These are phyloP conservation scores for Penicillium sp. DNA, from an alignment of 2,329 filamentous ascomycete genomes.

Conservation along the genomic window DNA sequence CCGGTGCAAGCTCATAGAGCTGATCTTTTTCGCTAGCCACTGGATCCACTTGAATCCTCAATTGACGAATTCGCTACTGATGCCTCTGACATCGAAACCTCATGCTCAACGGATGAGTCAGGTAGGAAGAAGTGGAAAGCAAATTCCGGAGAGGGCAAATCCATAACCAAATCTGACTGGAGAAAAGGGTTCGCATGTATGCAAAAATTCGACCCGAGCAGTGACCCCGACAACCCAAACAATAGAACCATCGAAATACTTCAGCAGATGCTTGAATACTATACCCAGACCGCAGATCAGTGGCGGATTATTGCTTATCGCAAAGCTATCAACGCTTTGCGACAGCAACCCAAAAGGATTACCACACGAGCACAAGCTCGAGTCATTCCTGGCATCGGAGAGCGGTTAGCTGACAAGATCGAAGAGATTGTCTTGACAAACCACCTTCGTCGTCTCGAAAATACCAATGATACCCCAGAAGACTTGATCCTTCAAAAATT, in stretches of 20 bases:
- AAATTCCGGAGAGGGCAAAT: background rate
- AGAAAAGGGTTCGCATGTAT: conserved; percentile 58
- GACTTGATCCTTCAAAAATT: conserved; percentile 68
- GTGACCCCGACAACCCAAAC: conserved; percentile 64
- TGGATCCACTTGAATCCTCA: conserved; percentile 31
- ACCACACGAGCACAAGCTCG: conserved; percentile 68
- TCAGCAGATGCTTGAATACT: conserved; percentile 75
- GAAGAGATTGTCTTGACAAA: conserved; percentile 82
- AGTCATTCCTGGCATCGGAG: conserved; percentile 66
- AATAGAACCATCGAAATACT: conserved; percentile 71
- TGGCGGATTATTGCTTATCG: conserved; percentile 77
- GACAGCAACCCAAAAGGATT: conserved; percentile 63
- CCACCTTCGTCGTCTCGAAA: conserved; percentile 68
- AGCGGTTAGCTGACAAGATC: conserved; percentile 76
- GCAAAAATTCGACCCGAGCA: conserved; percentile 52
- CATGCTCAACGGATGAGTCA: conserved; percentile 11
- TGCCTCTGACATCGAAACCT: conserved; percentile 14
- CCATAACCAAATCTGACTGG: conserved; percentile 26
- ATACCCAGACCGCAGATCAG: conserved; percentile 69
- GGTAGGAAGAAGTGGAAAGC: background rate
- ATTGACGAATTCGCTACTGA: conserved; percentile 24
- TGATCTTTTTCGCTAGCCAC: conserved; percentile 24
- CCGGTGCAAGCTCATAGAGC: background rate
- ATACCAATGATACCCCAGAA: conserved; percentile 65
- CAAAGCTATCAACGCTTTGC: conserved; percentile 71